Percentiles rank a stretch among this genome's conserved stretches.
Evolutionary conservation across 2,329 filamentous ascomycete species (phyloP).

Genomic region (Lasiodiplodia sp.): DNA sequence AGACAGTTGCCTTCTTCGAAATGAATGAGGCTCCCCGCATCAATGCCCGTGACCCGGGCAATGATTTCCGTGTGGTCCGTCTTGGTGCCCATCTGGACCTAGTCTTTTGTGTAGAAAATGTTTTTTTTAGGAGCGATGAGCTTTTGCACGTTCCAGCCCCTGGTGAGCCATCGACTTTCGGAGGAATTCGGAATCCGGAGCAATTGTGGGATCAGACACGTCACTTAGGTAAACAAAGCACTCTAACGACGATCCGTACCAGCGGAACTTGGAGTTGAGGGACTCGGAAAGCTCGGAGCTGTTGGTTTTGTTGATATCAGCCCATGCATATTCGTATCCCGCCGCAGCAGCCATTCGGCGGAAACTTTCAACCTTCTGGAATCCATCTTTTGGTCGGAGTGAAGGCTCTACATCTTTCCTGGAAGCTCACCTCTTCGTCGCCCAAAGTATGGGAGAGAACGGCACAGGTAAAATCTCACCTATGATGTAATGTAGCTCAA

Average conservation of each 20-base stretch:
- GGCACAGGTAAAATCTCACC: slow-evolving; percentile 1
- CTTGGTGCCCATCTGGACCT: slow-evolving; percentile 8
- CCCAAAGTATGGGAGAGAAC: slow-evolving; percentile 30
- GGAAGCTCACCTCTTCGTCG: slow-evolving; percentile 17
- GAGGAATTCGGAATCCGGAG: neutral
- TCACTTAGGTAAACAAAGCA: slow-evolving; percentile 34
- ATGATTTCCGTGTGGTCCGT: neutral
- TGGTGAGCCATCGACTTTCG: slow-evolving; percentile 16
- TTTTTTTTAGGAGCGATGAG: slow-evolving; percentile 23
- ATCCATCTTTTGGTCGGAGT: slow-evolving; percentile 7
- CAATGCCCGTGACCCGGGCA: slow-evolving; percentile 13
- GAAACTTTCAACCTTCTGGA: slow-evolving; percentile 8
- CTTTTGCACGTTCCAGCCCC: slow-evolving; percentile 32
- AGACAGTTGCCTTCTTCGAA: neutral
- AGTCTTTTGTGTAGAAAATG: slow-evolving; percentile 25
- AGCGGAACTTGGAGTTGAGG: slow-evolving; percentile 36
- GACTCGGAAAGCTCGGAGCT: slow-evolving; percentile 33
- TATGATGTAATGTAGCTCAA: neutral
- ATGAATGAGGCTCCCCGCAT: neutral
- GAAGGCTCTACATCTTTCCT: neutral
- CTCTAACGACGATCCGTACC: slow-evolving; percentile 31
- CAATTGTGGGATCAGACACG: neutral
- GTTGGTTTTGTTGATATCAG: slow-evolving; percentile 36
- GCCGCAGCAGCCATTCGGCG: slow-evolving; percentile 30
- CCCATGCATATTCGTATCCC: slow-evolving; percentile 35